Conservation (phyloP, 768 basidiomycete species). For the Vishniacozyma victoriae region DNA sequence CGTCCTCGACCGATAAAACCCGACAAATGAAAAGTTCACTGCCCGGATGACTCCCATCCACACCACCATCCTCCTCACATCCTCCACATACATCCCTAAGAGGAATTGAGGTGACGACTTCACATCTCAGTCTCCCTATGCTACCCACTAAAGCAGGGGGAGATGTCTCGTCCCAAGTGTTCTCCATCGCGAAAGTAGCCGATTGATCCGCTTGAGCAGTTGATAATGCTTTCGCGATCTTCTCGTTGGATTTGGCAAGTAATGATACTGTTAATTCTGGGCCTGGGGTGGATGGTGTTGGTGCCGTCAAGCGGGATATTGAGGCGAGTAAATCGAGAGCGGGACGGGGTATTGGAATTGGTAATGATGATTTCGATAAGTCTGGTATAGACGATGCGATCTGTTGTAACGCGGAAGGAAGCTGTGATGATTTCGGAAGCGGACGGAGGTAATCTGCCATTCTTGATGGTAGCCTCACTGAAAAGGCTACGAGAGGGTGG, state of each 20-base stretch:
- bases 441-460: conserved; percentile 57
- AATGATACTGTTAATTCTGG: conserved; percentile 13
- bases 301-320: too few relatives aligned
- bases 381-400: background rate
- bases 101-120: conserved; percentile 4
- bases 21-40: conserved; percentile 22
- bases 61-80: background rate
- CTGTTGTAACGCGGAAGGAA: background rate
- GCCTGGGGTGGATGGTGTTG: too few relatives aligned
- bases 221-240: conserved; percentile 6
- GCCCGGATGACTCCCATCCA: background rate
- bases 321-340: background rate
- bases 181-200: background rate
- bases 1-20: conserved; percentile 9
- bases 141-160: conserved; percentile 4
- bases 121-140: conserved; percentile 5
- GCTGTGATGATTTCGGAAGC: background rate
- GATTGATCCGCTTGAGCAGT: conserved; percentile 7
- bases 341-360: background rate
- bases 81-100: conserved; percentile 4
- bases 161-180: conserved; percentile 2
- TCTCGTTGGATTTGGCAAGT: conserved; percentile 4
- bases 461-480: conserved; percentile 79
- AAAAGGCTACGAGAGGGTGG: conserved; percentile 78
- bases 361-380: background rate